phyloP scores from a whole-genome alignment of 108 stramenopile species.

The Fragilariopsis cylindrus region DNA sequence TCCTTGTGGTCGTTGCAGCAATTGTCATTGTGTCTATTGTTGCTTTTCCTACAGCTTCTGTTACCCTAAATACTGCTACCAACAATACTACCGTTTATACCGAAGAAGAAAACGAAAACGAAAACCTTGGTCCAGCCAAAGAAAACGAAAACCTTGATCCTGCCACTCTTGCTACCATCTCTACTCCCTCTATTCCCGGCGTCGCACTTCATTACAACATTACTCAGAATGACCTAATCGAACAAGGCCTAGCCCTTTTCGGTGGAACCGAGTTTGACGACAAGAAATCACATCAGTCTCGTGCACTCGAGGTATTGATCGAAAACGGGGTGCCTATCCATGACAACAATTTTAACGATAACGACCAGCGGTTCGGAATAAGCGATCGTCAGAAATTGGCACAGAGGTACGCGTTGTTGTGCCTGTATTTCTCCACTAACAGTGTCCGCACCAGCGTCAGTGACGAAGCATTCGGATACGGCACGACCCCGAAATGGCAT shows the following conservation, averaged over 20 bases:
- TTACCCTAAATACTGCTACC: no score
- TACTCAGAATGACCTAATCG: not conserved
- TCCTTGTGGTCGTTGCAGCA: no score
- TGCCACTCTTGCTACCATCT: no score
- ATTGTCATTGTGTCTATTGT: no score
- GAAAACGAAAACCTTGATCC: no score
- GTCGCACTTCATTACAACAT: not conserved
- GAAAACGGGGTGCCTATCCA: not conserved
- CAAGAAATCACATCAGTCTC: not conserved
- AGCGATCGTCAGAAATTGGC: not conserved
- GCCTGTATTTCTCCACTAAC: not conserved
- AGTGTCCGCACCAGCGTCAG: not conserved
- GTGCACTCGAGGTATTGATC: constrained; percentile 2
- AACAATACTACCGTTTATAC: no score
- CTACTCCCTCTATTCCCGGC: not conserved
- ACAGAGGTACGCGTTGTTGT: not conserved
- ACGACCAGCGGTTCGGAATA: not conserved
- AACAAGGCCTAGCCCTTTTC: not conserved
- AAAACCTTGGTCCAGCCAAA: no score
- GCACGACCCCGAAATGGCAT: no score
- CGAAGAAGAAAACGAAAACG: no score
- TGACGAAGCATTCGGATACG: not conserved
- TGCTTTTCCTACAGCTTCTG: no score
- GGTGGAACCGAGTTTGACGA: constrained; percentile 2
- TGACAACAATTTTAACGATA: not conserved